Percentiles rank a stretch among this genome's conserved stretches.
Conservation (phyloP, 495 filamentous ascomycete genomes). For the Podospora bellae-mahoneyi region DNA sequence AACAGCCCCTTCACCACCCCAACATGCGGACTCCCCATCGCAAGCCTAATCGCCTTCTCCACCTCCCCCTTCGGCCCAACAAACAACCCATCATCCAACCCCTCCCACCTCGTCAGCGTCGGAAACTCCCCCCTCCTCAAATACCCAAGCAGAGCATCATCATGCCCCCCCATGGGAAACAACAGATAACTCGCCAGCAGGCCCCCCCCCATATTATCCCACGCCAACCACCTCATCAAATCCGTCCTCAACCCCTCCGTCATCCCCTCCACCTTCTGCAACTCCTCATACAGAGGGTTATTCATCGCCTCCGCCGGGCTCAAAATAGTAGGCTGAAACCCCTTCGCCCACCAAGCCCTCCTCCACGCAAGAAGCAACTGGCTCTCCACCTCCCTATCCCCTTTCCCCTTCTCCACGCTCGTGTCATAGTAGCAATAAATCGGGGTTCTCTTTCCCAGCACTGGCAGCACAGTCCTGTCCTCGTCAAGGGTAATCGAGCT, state of each 20-base stretch:
- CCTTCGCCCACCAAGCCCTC: slow-evolving; percentile 89
- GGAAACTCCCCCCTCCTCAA: slow-evolving; percentile 72
- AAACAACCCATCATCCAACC: slow-evolving; percentile 67
- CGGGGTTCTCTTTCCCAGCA: slow-evolving; percentile 64
- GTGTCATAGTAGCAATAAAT: slow-evolving; percentile 92
- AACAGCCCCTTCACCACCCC: slow-evolving; percentile 56
- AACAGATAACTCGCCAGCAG: slow-evolving; percentile 74
- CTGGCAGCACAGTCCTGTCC: slow-evolving; percentile 80
- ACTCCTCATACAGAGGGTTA: slow-evolving; percentile 70
- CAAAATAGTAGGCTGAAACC: slow-evolving; percentile 82
- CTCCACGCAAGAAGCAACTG: slow-evolving; percentile 83
- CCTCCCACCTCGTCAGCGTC: slow-evolving; percentile 69
- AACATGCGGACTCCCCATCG: slow-evolving; percentile 52
- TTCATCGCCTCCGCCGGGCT: slow-evolving; percentile 78
- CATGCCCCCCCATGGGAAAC: slow-evolving; percentile 78
- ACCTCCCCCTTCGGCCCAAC: slow-evolving; percentile 65
- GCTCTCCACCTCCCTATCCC: slow-evolving; percentile 65
- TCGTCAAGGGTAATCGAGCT: slow-evolving; percentile 81
- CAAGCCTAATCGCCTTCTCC: slow-evolving; percentile 62
- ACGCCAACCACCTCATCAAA: slow-evolving; percentile 83
- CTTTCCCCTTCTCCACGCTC: slow-evolving; percentile 57
- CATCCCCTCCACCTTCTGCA: slow-evolving; percentile 56
- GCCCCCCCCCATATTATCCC: slow-evolving; percentile 89
- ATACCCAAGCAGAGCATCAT: slow-evolving; percentile 67
- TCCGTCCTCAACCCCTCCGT: slow-evolving; percentile 60